Evolutionary conservation across 2,329 filamentous ascomycete species (phyloP), one percentile per base, ranked within the genome.

Genomic region (Pseudocercospora musae): DNA sequence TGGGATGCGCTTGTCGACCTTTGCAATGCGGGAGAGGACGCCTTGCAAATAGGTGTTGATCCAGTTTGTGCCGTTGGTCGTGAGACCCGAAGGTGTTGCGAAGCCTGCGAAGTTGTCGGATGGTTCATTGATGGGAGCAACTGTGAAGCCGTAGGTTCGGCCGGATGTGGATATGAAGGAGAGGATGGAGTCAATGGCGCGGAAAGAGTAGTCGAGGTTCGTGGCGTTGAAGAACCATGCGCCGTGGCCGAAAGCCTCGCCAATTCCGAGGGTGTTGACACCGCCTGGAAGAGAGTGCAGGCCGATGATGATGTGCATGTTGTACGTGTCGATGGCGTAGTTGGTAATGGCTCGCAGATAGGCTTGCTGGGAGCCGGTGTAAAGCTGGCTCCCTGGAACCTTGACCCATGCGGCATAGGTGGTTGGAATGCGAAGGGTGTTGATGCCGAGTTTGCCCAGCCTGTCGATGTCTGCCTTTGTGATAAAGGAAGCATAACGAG

Each of bases 41-140:
- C 70, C 73, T 37, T 73, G 64, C 49, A 77, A 70, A 67, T 77
- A 77, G 8, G 68, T 73, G 31, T 69, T 65, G 5, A 76, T 68
- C 72, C 73, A 78, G 31, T 64, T 68, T 9, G 70, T 68, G 27
- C 71, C 74, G 18, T 64, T 66, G 9, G 69, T 66, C 1, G 73
- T 69, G 3, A 78, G 68, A 7, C 71, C 72, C 11, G 70, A 70
- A 2, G 72, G 64, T 2, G 71, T 72, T 23, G 69, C 75, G 52
- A 78, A 77, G n/a, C 61, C 69, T 7, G 67, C 60, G 33, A 77
- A 65, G 61, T 75, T 75, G 67, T 78, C 76, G 29, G 65, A 70
- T 0, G 75, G 67, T 57, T 78, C 76, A 66, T 78, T 78, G 66
- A 78, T 73, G 4, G 76, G 74, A 3, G 69, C 70, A 44, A 78